phyloP scores from a whole-genome alignment of 2,329 filamentous ascomycete species.

The Cephalotrichum gorgonifer region DNA sequence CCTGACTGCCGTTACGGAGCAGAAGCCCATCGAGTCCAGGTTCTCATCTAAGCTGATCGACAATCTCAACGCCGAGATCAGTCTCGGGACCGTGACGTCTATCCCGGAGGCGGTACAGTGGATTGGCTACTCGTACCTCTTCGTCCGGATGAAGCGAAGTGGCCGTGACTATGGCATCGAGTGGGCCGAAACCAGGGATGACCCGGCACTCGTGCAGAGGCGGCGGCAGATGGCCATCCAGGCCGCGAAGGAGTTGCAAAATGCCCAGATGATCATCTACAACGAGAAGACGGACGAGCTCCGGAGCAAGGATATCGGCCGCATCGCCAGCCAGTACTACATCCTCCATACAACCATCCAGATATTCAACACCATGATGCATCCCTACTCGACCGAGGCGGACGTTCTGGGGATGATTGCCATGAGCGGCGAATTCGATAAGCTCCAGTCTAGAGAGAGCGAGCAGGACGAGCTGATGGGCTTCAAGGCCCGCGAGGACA shows the following conservation, averaged over 20 bases:
- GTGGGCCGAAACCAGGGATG: constrained; percentile 80
- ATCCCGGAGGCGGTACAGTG: constrained; percentile 89
- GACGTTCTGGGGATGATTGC: constrained; percentile 95
- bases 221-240: constrained; percentile 79
- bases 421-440: constrained; percentile 96
- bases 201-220: constrained; percentile 77
- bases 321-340: constrained; percentile 96
- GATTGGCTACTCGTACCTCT: constrained; percentile 96
- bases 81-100: constrained; percentile 88
- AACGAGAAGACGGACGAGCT: constrained; percentile 91
- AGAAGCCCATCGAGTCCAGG: constrained; percentile 93
- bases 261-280: constrained; percentile 98
- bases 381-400: constrained; percentile 71
- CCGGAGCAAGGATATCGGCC: constrained; percentile 85
- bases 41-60: constrained; percentile 92
- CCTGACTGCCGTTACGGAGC: constrained; percentile 82
- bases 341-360: constrained; percentile 89
- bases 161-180: constrained; percentile 91
- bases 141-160: constrained; percentile 90
- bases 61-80: constrained; percentile 92
- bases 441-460: constrained; percentile 83
- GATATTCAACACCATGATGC: constrained; percentile 95
- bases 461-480: constrained; percentile 79
- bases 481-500: constrained; percentile 26
- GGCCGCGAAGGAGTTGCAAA: constrained; percentile 75